Evolutionary conservation across 352 stramenopile genomes (phyloP).

Genomic region (Aphanomyces cochlioides): DNA sequence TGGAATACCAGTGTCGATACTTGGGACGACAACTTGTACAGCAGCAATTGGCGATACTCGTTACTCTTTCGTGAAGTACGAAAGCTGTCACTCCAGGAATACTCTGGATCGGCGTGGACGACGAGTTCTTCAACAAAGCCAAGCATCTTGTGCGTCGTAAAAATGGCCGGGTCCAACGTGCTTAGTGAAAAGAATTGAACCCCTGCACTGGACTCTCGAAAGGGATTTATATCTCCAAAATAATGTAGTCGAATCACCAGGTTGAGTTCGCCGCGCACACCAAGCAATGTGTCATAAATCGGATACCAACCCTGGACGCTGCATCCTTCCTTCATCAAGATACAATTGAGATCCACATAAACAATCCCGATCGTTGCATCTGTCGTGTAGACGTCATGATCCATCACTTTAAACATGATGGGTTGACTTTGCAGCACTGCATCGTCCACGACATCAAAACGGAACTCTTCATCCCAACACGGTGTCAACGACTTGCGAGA

Average conservation of each 20-base stretch:
- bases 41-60: conserved; percentile 92
- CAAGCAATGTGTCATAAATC: conserved; percentile 96
- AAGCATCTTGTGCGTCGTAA: conserved; percentile 86
- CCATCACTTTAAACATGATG: conserved; percentile 96
- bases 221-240: conserved; percentile 97
- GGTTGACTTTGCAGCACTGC: conserved; percentile 97
- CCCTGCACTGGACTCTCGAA: conserved; percentile 95
- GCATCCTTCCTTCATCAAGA: conserved; percentile 91
- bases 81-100: conserved; percentile 96
- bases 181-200: conserved; percentile 97
- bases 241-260: conserved; percentile 95
- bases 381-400: conserved; percentile 92
- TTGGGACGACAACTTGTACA: conserved; percentile 93
- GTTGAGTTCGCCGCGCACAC: conserved; percentile 93
- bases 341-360: conserved; percentile 97
- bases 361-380: conserved; percentile 95
- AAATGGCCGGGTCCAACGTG: conserved; percentile 86
- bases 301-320: conserved; percentile 97
- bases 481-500: conserved; percentile 93
- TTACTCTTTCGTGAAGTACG: conserved; percentile 90
- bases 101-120: conserved; percentile 97
- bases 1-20: conserved; percentile 57
- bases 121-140: conserved; percentile 95
- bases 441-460: conserved; percentile 98
- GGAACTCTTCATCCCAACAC: conserved; percentile 97